These are phyloP conservation scores for Chlamydomonas eustigma DNA, from an alignment of 139 green algal genomes.

Conservation along the genomic window DNA sequence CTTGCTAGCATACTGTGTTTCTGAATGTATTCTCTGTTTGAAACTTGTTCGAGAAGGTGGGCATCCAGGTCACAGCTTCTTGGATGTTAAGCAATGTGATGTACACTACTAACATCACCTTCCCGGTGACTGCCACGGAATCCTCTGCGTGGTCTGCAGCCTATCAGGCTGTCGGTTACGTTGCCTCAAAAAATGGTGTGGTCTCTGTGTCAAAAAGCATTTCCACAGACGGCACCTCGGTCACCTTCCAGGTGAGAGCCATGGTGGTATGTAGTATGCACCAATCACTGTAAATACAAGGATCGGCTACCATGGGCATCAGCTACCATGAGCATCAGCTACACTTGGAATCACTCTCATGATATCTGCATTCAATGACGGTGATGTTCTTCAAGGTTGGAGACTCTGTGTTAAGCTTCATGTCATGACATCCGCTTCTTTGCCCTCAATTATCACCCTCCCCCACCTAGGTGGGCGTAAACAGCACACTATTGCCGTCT, in stretches of 20 bases:
- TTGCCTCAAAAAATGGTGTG: background rate
- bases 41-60: too few relatives aligned
- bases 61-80: background rate
- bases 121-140: background rate
- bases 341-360: too few relatives aligned
- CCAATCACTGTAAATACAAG: too few relatives aligned
- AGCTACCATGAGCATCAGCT: too few relatives aligned
- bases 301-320: too few relatives aligned
- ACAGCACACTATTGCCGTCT: background rate
- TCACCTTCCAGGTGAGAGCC: constrained; percentile 4
- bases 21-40: too few relatives aligned
- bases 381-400: too few relatives aligned
- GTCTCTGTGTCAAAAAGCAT: background rate
- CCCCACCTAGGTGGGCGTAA: background rate
- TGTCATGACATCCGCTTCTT: too few relatives aligned
- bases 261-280: too few relatives aligned
- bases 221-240: background rate
- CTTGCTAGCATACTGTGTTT: too few relatives aligned
- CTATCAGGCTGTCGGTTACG: background rate
- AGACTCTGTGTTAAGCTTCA: too few relatives aligned
- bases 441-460: background rate
- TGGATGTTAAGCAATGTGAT: background rate
- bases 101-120: background rate
- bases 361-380: too few relatives aligned
- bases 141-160: background rate